Conservation (phyloP, 1,284 basidiomycete genomes). For the Xerocomus nothofagi region DNA sequence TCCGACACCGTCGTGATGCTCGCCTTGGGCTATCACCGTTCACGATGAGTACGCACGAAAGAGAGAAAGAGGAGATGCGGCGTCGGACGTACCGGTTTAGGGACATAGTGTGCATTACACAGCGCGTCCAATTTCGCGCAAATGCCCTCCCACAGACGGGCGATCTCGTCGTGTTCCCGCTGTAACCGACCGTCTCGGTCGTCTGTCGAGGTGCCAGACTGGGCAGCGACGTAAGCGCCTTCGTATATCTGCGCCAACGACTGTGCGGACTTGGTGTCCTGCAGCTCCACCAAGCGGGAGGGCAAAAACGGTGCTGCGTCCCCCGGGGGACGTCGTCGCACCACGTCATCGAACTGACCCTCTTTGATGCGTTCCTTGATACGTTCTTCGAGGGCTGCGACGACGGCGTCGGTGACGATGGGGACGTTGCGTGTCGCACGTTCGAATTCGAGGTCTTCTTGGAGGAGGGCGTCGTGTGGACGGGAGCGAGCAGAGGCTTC, state of each 20-base stretch:
- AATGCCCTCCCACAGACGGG: slow-evolving; percentile 81
- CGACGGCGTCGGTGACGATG: slow-evolving; percentile 86
- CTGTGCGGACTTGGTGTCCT: slow-evolving; percentile 85
- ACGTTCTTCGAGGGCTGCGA: slow-evolving; percentile 82
- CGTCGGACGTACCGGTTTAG: slow-evolving; percentile 72
- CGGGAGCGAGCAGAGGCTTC: slow-evolving; percentile 83
- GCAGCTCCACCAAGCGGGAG: slow-evolving; percentile 85
- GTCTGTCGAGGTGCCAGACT: slow-evolving; percentile 56
- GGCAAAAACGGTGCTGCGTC: slow-evolving; percentile 85
- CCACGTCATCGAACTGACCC: slow-evolving; percentile 88
- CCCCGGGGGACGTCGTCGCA: slow-evolving; percentile 75
- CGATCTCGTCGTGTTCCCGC: slow-evolving; percentile 89
- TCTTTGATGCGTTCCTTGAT: slow-evolving; percentile 93
- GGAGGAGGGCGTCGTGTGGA: slow-evolving; percentile 89
- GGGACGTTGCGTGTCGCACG: slow-evolving; percentile 85
- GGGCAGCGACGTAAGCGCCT: slow-evolving; percentile 79
- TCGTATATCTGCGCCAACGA: slow-evolving; percentile 97
- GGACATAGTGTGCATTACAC: slow-evolving; percentile 93
- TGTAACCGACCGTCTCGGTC: slow-evolving; percentile 87
- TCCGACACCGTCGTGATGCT: slow-evolving; percentile 87
- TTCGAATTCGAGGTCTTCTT: slow-evolving; percentile 96
- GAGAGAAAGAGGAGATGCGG: neutral
- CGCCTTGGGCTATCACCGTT: slow-evolving; percentile 76
- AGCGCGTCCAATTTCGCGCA: slow-evolving; percentile 91
- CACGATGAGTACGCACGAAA: neutral